Percentiles rank a stretch among this genome's conserved stretches.
Conservation (phyloP, 257 asterid species). For the Schizonepeta tenuifolia region DNA sequence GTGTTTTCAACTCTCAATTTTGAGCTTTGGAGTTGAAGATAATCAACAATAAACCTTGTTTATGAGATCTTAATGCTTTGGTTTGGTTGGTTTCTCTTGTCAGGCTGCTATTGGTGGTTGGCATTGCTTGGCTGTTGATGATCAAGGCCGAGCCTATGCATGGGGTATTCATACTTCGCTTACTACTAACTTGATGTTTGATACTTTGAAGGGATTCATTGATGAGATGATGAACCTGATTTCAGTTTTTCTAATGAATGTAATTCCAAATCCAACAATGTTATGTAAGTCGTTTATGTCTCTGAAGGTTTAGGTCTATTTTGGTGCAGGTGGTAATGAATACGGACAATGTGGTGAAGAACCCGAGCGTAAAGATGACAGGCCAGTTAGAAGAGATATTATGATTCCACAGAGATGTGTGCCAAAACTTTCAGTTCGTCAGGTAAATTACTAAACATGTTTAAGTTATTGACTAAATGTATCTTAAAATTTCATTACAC, state of each 20-base stretch:
- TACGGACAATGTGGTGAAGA: slow-evolving; percentile 99
- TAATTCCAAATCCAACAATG: neutral
- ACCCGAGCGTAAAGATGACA: slow-evolving; percentile 92
- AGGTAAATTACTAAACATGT: slow-evolving; percentile 50
- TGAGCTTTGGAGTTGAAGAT: slow-evolving; percentile 1
- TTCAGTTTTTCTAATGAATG: slow-evolving; percentile 8
- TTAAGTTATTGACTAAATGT: slow-evolving; percentile 16
- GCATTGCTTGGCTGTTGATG: slow-evolving; percentile 99
- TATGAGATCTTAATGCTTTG: slow-evolving; percentile 24
- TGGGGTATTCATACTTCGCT: slow-evolving; percentile 68
- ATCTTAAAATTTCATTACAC: neutral
- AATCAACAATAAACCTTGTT: slow-evolving; percentile 5
- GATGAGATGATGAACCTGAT: slow-evolving; percentile 25
- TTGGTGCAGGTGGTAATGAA: slow-evolving; percentile 89
- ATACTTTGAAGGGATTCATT: slow-evolving; percentile 15
- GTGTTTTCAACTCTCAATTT: neutral
- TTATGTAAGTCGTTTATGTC: slow-evolving; percentile 6
- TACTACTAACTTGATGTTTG: slow-evolving; percentile 6
- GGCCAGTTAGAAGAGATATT: slow-evolving; percentile 90
- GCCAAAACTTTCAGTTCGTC: slow-evolving; percentile 90
- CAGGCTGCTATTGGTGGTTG: slow-evolving; percentile 99
- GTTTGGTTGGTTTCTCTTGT: slow-evolving; percentile 30
- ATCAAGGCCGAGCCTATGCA: slow-evolving; percentile 95
- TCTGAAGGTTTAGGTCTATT: slow-evolving; percentile 29
- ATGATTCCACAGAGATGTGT: slow-evolving; percentile 90